Base-by-base conservation (phyloP, 805 yeast genomes). In the Lipomyces spencermartinsiae region DNA sequence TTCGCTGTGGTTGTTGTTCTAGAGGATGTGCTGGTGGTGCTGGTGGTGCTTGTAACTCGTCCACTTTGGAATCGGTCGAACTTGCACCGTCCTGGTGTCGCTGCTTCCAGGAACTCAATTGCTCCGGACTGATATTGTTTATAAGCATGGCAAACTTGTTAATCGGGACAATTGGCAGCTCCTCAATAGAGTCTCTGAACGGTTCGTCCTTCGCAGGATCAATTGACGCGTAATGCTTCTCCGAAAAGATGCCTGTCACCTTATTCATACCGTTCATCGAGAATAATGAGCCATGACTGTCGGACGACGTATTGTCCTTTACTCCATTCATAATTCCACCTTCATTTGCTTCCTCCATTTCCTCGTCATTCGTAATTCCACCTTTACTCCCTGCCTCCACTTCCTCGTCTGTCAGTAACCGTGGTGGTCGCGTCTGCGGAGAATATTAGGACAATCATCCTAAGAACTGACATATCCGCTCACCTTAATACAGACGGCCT, bases 401-500 rank as follows among this genome's bases (percentile, higher is more conserved):
- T 31, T 56, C 71, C 31, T 60, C 65, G 1, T 69, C 63, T 7
- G 73, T 73, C 25, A 82, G 61, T 51, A 75, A 73, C 37, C 72
- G 71, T 10, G 87, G 83, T 2, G 84, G 82, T 71, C 81, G 84
- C 61, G 85, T 78, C 67, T 43, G 8, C 2, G n/a, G 22, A 43
- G 22, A n/a, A 9, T 43, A 19, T 43, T n/a, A 43, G 22, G 2
- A 43, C 49, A 3, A 16, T 5, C 22, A 43, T 14, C 22, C 5
- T n/a, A 16, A 43, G 8, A 43, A 43, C 10, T 22, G 10, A 53
- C 49, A 53, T 49, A 14, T 25, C 34, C n/a, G 31, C 56, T 22
- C 22, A 53, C 56, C 56, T 83, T 86, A 14, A 92, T 58, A 51
- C 73, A 71, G 14, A 57, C 62, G 89, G 70, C 86, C 75, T 87